Evolutionary conservation across 352 stramenopile genomes (phyloP).

Genomic region (Globisporangium splendens): DNA sequence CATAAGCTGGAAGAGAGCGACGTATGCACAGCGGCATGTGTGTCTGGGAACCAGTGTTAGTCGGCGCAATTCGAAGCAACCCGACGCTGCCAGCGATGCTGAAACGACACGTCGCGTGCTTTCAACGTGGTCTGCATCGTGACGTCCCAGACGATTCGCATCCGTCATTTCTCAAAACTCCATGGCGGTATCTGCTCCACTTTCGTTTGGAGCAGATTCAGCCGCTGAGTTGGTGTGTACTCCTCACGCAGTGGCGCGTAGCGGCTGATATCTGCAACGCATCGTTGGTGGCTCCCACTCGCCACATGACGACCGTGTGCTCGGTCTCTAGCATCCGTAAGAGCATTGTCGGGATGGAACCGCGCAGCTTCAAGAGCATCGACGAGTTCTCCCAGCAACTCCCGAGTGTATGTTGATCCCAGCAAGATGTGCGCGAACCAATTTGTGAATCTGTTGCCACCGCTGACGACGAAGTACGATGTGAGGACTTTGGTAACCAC

Average conservation of each 20-base stretch:
- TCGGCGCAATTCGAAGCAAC: conserved; percentile 22
- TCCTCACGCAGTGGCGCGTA: conserved; percentile 52
- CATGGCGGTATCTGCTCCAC: conserved; percentile 27
- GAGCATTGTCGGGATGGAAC: conserved; percentile 27
- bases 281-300: conserved; percentile 1
- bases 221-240: conserved; percentile 46
- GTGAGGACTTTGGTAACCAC: neutral
- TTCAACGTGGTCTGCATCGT: conserved; percentile 11
- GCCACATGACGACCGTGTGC: conserved; percentile 18
- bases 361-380: conserved; percentile 39
- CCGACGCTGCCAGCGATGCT: conserved; percentile 20
- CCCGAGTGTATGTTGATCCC: conserved; percentile 24
- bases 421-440: neutral
- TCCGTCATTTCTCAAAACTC: conserved; percentile 6
- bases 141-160: neutral
- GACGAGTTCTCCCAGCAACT: conserved; percentile 40
- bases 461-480: conserved; percentile 2
- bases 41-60: conserved; percentile 42
- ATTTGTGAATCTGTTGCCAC: neutral
- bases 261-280: conserved; percentile 13
- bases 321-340: conserved; percentile 29
- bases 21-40: conserved; percentile 8
- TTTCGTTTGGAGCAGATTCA: conserved; percentile 32
- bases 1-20: neutral
- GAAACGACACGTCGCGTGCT: conserved; percentile 26